Base-by-base conservation (phyloP, 768 basidiomycete genomes). In the Termitomyces sp. region DNA sequence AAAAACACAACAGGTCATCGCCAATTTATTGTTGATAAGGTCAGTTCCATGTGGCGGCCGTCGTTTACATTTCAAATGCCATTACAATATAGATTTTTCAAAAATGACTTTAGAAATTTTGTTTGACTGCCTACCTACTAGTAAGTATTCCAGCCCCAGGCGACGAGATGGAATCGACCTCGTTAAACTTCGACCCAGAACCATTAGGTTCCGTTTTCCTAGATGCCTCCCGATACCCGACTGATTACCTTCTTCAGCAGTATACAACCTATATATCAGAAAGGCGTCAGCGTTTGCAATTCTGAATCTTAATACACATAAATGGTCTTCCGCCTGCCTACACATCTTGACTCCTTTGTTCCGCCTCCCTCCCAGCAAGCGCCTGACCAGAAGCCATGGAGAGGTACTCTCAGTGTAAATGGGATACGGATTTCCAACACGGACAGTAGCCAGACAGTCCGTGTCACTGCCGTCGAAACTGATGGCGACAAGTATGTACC, bases 401-500 rank as follows among this genome's bases (percentile, higher is more conserved):
- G 83, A 51, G 85, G 86, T 34, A 67, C 74, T 4, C 71, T 87
- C 65, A 66, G 80, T 59, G 75, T 84, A 46, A 75, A 77, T 63
- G 78, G 81, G 60, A 74, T 78, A 72, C 67, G 79, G 57, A 60
- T 73, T 62, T 75, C 77, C 61, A 78, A 81, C 65, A 75, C 73
- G 63, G 72, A 71, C 60, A 75, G 73, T 64, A 77, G 69, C 62
- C 81, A 83, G 65, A 77, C 80, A 58, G 75, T 86, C 51, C 75
- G 72, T 53, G 82, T 85, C 63, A 83, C 84, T 29, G 84, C 83
- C 26, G 84, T 85, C 44, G 86, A 87, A 72, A 86, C 83, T 34
- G 85, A 86, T 66, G 84, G 85, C n/a, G 83, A 87, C 64, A 84
- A 78, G 86, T 87, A 75, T 68, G 84, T 77, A 48, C 41, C 46